Conservation (phyloP, 306 rosid genomes). For the Prunus mume region DNA sequence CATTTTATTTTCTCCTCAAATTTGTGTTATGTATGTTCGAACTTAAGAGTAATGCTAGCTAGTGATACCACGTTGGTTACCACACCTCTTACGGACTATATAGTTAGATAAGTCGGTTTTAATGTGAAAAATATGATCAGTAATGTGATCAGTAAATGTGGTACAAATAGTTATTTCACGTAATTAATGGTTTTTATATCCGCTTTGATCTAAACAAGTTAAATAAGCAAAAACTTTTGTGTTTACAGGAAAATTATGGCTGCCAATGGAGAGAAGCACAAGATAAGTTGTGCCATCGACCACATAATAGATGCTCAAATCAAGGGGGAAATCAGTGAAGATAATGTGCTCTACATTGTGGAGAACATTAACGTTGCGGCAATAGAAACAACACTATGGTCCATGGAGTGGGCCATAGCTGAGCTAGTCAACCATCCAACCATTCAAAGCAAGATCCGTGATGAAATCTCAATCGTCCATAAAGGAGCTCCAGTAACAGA, state of each 20-base stretch:
- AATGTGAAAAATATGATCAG: background rate
- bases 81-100: background rate
- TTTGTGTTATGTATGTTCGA: background rate
- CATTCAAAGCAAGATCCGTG: slow-evolving; percentile 57
- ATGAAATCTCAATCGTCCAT: slow-evolving; percentile 57
- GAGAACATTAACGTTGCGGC: slow-evolving; percentile 82
- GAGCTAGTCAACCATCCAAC: slow-evolving; percentile 71
- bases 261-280: slow-evolving; percentile 59
- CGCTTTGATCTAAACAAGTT: background rate
- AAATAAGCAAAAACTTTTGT: background rate
- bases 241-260: slow-evolving; percentile 57
- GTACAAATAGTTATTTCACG: background rate
- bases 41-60: background rate
- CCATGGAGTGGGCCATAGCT: slow-evolving; percentile 92
- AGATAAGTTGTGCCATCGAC: slow-evolving; percentile 75
- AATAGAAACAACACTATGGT: slow-evolving; percentile 83
- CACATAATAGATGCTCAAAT: slow-evolving; percentile 74
- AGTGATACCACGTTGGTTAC: background rate
- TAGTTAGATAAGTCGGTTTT: too few species aligned
- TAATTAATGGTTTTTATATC: background rate
- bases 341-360: slow-evolving; percentile 74
- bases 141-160: too few species aligned
- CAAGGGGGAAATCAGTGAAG: slow-evolving; percentile 80
- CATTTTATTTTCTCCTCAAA: background rate
- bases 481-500: slow-evolving; percentile 55